Conservation (phyloP, 176 grass and related monocot genomes). For the Oryza punctata region DNA sequence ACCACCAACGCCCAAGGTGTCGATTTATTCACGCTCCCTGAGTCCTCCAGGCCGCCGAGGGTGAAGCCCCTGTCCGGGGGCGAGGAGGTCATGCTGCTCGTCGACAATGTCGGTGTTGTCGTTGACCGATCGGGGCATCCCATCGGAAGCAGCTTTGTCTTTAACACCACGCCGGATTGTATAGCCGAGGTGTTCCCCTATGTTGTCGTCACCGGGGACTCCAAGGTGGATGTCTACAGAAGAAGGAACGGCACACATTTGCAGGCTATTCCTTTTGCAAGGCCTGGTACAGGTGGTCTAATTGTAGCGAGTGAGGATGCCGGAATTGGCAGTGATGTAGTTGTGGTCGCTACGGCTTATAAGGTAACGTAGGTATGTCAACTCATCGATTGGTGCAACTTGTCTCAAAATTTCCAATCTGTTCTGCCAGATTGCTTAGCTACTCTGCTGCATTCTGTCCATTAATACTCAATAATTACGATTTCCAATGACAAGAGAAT, state of each 20-base stretch:
- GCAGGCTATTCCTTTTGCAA: slow-evolving; percentile 64
- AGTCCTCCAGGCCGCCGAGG: slow-evolving; percentile 56
- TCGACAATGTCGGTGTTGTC: slow-evolving; percentile 87
- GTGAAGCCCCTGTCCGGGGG: slow-evolving; percentile 68
- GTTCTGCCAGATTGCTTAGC: neutral
- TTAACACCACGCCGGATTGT: slow-evolving; percentile 59
- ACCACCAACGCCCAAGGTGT: slow-evolving; percentile 28
- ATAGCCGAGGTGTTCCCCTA: slow-evolving; percentile 72
- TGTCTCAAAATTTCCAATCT: slow-evolving; percentile 5
- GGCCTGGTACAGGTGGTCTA: slow-evolving; percentile 35
- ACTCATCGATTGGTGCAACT: slow-evolving; percentile 24
- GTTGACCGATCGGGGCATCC: slow-evolving; percentile 62
- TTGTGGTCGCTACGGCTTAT: slow-evolving; percentile 80
- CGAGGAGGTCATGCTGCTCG: slow-evolving; percentile 70
- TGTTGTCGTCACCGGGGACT: slow-evolving; percentile 62
- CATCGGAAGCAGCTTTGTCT: slow-evolving; percentile 76
- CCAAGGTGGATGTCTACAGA: slow-evolving; percentile 77
- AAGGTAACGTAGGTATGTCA: slow-evolving; percentile 96
- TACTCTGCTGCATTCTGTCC: neutral
- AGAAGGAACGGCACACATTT: slow-evolving; percentile 62
- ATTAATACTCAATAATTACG: neutral
- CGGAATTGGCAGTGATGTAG: slow-evolving; percentile 36
- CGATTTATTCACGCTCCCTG: slow-evolving; percentile 75
- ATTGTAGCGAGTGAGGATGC: slow-evolving; percentile 64
- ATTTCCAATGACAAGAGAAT: neutral